A percentile compares a stretch with the other conserved stretches of the same genome.
Evolutionary conservation across 2,329 filamentous ascomycete genomes (phyloP).

Genomic region (Leptographium flavum): DNA sequence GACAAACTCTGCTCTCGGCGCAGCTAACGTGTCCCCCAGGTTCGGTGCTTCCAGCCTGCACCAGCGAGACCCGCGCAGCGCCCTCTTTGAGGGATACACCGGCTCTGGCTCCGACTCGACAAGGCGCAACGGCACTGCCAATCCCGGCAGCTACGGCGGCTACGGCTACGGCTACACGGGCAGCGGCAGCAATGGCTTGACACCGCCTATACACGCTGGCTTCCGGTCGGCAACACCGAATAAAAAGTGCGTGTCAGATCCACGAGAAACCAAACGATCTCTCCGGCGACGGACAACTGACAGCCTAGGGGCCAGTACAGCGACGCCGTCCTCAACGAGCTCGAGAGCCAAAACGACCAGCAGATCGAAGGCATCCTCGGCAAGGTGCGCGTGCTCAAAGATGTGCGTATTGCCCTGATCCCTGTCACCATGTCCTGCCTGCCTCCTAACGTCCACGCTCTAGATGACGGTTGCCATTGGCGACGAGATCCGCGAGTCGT

Average conservation of each 20-base stretch:
- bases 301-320: conserved; percentile 71
- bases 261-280: background rate
- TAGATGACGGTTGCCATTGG: conserved; percentile 88
- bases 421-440: background rate
- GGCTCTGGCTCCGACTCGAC: conserved; percentile 31
- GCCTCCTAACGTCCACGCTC: background rate
- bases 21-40: conserved; percentile 23
- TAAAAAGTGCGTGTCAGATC: conserved; percentile 30
- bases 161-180: conserved; percentile 38
- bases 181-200: conserved; percentile 20
- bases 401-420: conserved; percentile 41
- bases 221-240: conserved; percentile 61
- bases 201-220: conserved; percentile 21
- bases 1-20: too few relatives aligned
- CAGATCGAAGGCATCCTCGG: conserved; percentile 82
- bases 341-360: conserved; percentile 90
- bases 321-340: conserved; percentile 77
- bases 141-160: conserved; percentile 24
- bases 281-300: background rate
- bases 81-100: conserved; percentile 63
- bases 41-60: conserved; percentile 56
- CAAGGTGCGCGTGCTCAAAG: conserved; percentile 80
- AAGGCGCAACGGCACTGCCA: conserved; percentile 28
- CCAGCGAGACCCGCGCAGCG: conserved; percentile 58
- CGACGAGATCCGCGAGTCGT: conserved; percentile 85